These are phyloP conservation scores for Chlorella variabilis DNA, from an alignment of 163 green algal species.

Conservation along the genomic window DNA sequence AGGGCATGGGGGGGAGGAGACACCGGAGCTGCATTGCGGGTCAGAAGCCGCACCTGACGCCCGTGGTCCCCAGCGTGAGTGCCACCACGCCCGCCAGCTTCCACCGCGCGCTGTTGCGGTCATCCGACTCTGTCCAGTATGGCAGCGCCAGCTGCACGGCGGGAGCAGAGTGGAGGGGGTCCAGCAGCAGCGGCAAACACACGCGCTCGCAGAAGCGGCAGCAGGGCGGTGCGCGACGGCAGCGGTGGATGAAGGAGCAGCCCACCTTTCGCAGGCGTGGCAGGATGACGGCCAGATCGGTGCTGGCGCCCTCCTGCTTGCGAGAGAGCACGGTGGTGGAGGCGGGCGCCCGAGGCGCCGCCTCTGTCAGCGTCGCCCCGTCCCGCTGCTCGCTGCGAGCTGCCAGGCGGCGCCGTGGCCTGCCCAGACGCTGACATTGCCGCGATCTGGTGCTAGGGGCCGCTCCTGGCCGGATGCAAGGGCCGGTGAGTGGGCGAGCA, in stretches of 20 bases:
- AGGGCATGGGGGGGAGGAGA: too few species aligned
- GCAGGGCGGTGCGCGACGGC: neutral
- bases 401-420: neutral
- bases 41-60: conserved; percentile 73
- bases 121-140: conserved; percentile 86
- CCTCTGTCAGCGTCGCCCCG: neutral
- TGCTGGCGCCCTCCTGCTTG: conserved; percentile 71
- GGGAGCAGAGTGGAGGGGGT: neutral
- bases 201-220: neutral
- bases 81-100: conserved; percentile 86
- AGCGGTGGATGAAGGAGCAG: neutral
- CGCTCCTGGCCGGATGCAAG: neutral
- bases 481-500: too few species aligned
- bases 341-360: neutral
- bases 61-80: conserved; percentile 94
- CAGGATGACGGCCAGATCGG: conserved; percentile 76
- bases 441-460: neutral
- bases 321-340: neutral
- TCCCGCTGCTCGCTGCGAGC: conserved; percentile 15
- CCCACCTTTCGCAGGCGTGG: conserved; percentile 67
- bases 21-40: too few species aligned
- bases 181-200: neutral
- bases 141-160: conserved; percentile 81
- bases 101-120: conserved; percentile 69
- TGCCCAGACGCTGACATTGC: neutral